phyloP scores from a whole-genome alignment of 345 rosid genomes.

The Aquilaria sinensis region DNA sequence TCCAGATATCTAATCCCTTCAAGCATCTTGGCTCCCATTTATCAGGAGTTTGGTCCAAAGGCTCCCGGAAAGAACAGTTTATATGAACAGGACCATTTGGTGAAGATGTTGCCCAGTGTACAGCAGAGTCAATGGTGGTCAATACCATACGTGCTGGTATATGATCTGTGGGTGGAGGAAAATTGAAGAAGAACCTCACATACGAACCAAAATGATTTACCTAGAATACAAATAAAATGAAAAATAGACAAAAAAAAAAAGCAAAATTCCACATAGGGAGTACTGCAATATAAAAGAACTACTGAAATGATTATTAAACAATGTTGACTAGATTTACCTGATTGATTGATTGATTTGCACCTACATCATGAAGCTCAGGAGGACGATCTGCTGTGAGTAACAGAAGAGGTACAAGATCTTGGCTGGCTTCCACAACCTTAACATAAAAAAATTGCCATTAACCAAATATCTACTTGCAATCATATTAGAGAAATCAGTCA shows the following conservation, averaged over 20 bases:
- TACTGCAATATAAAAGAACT: background rate
- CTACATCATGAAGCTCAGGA: constrained; percentile 85
- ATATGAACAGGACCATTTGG: constrained; percentile 92
- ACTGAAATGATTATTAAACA: background rate
- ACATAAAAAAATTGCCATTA: no score
- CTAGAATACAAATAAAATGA: constrained; percentile 31
- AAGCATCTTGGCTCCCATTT: constrained; percentile 67
- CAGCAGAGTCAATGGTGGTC: constrained; percentile 84
- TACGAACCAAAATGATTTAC: constrained; percentile 91
- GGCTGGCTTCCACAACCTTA: constrained; percentile 98
- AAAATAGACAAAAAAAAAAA: constrained; percentile 1
- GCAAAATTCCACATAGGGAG: no score
- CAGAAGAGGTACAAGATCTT: constrained; percentile 83
- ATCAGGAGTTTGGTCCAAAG: constrained; percentile 52
- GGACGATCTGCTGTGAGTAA: constrained; percentile 97
- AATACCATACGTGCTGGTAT: constrained; percentile 84
- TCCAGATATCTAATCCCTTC: constrained; percentile 77
- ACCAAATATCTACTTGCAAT: no score
- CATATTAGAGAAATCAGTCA: no score
- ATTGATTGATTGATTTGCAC: constrained; percentile 93
- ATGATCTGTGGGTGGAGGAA: constrained; percentile 76
- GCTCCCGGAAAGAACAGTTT: constrained; percentile 92
- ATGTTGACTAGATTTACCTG: constrained; percentile 43
- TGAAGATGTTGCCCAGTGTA: constrained; percentile 64
- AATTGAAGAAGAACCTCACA: constrained; percentile 82